phyloP scores from a whole-genome alignment of 441 rosid genomes.

The Jatropha multifida region DNA sequence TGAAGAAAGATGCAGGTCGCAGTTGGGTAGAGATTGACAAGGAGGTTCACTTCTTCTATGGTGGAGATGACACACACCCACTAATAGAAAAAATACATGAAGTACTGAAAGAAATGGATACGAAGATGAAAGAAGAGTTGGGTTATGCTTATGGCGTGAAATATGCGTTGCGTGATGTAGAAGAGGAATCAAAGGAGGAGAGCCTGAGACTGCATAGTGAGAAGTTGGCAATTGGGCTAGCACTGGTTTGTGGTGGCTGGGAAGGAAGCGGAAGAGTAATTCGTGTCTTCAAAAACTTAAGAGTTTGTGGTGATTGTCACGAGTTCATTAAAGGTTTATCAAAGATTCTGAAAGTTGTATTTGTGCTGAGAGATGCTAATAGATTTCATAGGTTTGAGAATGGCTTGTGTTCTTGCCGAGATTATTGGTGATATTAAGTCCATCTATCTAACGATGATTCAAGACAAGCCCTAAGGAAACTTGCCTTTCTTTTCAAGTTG shows the following conservation, averaged over 20 bases:
- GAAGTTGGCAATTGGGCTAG: slow-evolving; percentile 78
- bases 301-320: slow-evolving; percentile 82
- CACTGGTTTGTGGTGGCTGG: slow-evolving; percentile 46
- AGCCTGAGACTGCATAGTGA: slow-evolving; percentile 67
- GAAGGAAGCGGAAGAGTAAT: slow-evolving; percentile 48
- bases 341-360: slow-evolving; percentile 50
- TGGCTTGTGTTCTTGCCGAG: slow-evolving; percentile 68
- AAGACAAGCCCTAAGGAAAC: background rate
- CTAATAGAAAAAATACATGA: slow-evolving; percentile 41
- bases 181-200: slow-evolving; percentile 62
- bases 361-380: slow-evolving; percentile 81
- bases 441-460: no score
- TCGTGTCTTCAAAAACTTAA: slow-evolving; percentile 77
- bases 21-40: slow-evolving; percentile 85
- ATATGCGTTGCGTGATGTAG: slow-evolving; percentile 65
- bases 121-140: slow-evolving; percentile 61
- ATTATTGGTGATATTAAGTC: slow-evolving; percentile 54
- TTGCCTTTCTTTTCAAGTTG: background rate
- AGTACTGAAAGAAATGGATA: slow-evolving; percentile 61
- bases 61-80: slow-evolving; percentile 67
- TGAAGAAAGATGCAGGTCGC: slow-evolving; percentile 72
- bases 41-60: slow-evolving; percentile 59
- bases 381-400: slow-evolving; percentile 77
- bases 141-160: slow-evolving; percentile 54
- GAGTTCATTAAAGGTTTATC: slow-evolving; percentile 71